Conservation (phyloP, 108 stramenopile species). For the Ochromonas danica region DNA sequence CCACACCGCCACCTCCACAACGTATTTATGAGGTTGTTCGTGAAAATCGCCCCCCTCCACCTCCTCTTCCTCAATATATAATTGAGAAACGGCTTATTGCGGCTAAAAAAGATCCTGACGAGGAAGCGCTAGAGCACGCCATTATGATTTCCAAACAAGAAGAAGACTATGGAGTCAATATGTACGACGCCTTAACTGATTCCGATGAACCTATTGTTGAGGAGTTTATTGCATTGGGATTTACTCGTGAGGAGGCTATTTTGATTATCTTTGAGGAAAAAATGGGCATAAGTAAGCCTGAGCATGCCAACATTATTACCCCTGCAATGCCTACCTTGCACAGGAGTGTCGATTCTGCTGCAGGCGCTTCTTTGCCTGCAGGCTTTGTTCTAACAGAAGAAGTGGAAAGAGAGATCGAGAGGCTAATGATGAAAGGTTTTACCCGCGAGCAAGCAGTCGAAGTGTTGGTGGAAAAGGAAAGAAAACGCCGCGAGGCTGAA, state of each 20-base stretch:
- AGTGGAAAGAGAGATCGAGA: conserved; percentile 6
- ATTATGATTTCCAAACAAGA: conserved; percentile 12
- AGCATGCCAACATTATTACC: background rate
- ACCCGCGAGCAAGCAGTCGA: conserved; percentile 24
- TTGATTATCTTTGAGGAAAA: conserved; percentile 9
- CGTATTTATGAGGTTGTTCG: too few species aligned
- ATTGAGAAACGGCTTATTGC: conserved; percentile 6
- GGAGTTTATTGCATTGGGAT: background rate
- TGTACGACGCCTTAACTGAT: conserved; percentile 1
- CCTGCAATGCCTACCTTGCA: background rate
- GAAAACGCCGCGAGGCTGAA: background rate
- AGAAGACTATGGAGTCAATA: conserved; percentile 10
- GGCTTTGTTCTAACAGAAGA: background rate
- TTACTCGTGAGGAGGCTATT: conserved; percentile 12
- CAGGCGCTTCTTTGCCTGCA: too few species aligned
- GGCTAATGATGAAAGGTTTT: background rate
- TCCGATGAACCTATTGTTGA: background rate
- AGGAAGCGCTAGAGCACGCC: conserved; percentile 16
- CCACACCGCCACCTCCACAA: too few species aligned
- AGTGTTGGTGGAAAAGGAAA: background rate
- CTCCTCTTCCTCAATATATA: background rate
- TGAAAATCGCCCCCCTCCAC: too few species aligned
- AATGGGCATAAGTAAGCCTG: background rate
- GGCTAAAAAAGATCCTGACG: conserved; percentile 1
- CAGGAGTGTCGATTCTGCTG: too few species aligned